phyloP scores from a whole-genome alignment of 169 alveolate genomes.

The Miamiensis avidus region DNA sequence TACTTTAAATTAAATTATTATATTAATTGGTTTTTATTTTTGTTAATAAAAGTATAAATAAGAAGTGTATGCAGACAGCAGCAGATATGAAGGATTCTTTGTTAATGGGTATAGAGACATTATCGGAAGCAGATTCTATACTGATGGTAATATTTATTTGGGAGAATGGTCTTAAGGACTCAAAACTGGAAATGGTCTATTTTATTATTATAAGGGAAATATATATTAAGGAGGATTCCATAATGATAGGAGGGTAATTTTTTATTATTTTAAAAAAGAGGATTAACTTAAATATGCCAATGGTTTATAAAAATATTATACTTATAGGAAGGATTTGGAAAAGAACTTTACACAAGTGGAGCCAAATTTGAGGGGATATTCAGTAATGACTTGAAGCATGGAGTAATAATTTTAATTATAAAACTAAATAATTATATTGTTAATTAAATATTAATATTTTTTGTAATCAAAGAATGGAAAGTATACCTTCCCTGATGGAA shows the following conservation, averaged over 20 bases:
- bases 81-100: conserved; percentile 22
- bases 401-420: background rate
- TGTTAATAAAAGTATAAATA: background rate
- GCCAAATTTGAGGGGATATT: background rate
- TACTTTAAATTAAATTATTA: background rate
- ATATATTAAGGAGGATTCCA: background rate
- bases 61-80: conserved; percentile 19
- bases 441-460: no score
- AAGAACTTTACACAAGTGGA: background rate
- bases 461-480: background rate
- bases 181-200: background rate
- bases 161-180: conserved; percentile 7
- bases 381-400: background rate
- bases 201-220: background rate
- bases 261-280: no score
- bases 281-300: background rate
- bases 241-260: background rate
- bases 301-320: no score
- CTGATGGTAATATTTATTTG: conserved; percentile 23
- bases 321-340: background rate
- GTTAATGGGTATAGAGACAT: conserved; percentile 11
- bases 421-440: no score
- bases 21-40: background rate
- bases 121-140: conserved; percentile 17
- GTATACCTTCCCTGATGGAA: background rate